Evolutionary conservation across 2,329 filamentous ascomycete species (phyloP).

Genomic region (Trichophyton mentagrophytes): DNA sequence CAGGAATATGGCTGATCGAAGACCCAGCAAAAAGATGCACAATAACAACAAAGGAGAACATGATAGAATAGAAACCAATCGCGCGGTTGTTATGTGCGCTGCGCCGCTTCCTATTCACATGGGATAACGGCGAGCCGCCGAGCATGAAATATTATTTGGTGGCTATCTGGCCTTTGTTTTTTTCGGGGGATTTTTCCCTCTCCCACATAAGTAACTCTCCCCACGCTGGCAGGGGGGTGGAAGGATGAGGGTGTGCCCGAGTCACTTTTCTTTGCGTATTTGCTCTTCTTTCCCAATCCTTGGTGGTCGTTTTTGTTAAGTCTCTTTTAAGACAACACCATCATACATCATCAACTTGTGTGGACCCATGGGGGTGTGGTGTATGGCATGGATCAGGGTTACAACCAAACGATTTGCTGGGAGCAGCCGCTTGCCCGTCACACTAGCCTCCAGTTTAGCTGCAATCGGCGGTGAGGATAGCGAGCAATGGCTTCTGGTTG

Average conservation of each 20-base stretch:
- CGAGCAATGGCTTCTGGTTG: neutral
- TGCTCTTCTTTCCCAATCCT: neutral
- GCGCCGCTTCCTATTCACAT: neutral
- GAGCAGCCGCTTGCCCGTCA: conserved; percentile 1
- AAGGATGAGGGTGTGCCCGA: neutral
- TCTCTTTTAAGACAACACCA: too few species aligned
- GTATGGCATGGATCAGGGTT: conserved; percentile 1
- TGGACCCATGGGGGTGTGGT: neutral
- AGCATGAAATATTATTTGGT: neutral
- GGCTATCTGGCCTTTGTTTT: neutral
- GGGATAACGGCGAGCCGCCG: conserved; percentile 1
- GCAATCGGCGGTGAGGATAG: conserved; percentile 1
- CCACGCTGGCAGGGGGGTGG: neutral
- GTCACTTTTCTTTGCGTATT: neutral
- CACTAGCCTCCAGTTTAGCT: neutral
- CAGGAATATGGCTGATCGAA: neutral
- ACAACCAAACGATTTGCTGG: conserved; percentile 2
- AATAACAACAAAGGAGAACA: neutral
- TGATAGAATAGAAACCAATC: neutral
- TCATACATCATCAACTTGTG: neutral
- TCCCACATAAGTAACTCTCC: neutral
- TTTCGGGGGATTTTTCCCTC: neutral
- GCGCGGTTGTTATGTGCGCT: neutral
- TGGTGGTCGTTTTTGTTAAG: too few species aligned
- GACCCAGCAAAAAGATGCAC: neutral